Evolutionary conservation across 495 filamentous ascomycete species (phyloP), one percentile per base, ranked within the genome.

Genomic region (Lasiosphaeria ovina): DNA sequence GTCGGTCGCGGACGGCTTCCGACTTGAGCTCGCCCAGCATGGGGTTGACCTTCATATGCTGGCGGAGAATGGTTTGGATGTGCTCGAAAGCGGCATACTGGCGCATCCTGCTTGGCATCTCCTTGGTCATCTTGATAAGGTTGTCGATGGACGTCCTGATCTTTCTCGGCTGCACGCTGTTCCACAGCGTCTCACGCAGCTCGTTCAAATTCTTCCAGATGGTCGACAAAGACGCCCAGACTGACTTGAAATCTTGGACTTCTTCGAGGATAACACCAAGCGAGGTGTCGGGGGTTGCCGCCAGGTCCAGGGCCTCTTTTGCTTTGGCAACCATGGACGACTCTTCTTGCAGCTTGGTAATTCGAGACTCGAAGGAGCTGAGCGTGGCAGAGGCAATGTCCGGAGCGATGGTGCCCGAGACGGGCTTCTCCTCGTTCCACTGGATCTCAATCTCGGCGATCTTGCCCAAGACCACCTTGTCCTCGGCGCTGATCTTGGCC

Each of bases 31-130:
- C 94, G 3, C 87, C 80, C 5, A 99, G 79, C 32, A 98, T 78
- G 14, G 87, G 79, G 67, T 97, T 99, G 62, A 93, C 89, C 72
- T 96, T 97, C 65, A 97, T 79, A 31, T 93, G 79, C 65, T 90
- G 84, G 8, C 91, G 89, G n/a, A 98, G 82, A 33, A 93, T 87
- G 60, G 86, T 89, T 67, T 99, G 94, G 36, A 98, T 90, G 66
- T 99, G 93, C 73, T 98, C 94, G 72, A 99, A 99, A 11, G 94
- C 95, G 62, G 94, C 94, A 73, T 99, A 99, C 67, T 99, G 94
- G 51, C 94, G 87, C 95, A 98, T 99, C 49, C 94, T 87, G 73
- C 91, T 96, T 0, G 94, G 94, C 94, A 99, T 99, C 60, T 98
- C 93, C 77, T 96, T 99, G 51, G 92, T 97, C 88, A 96, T 94